Evolutionary conservation across 2,329 filamentous ascomycete genomes (phyloP), one percentile per base, ranked within the genome.

Genomic region (Fusarium sp.): DNA sequence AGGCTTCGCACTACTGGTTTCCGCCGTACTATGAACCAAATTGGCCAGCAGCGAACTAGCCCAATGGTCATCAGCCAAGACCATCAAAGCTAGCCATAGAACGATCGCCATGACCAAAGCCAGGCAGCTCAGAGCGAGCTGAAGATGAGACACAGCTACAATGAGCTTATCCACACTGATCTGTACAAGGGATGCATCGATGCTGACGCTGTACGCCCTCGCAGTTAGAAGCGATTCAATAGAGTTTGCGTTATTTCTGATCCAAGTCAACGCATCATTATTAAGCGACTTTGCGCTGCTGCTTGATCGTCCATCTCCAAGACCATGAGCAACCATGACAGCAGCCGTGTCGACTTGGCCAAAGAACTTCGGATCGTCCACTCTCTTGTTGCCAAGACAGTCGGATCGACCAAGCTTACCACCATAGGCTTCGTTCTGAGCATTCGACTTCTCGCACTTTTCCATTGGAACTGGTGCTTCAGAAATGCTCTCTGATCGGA

Each of bases 271-370:
- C 1, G 55, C 58, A 14, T 45, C 16, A 4, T 67, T 15, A 5
- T 72, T 18, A 7, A 72, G 69, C 1, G 70, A 72, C 15, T 40
- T 2, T 1, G 69, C 57, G 10, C 70, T 72, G 18, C 54, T 8
- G 5, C 70, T 72, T 0, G 70, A 72, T 4, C 70, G 62, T 4
- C 55, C 30, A 6, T 63, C 42, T 1, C 70, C 70, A 1, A 72
- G 16, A 0, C 70, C 69, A 3, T 66, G 32, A 2, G 38, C 25
- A 11, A 72, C 50, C 29, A 72, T 38, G 1, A 72, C 30, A 40
- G 69, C 70, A 30, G 66, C 45, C 1, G 70, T 72, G 12, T 72
- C 70, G 15, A 72, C 69, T 5, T 70, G 69, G 1, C 70, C 69
- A 27, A 61, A 72, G 25, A 72, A 72, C 25, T 18, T 16, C 1